These are phyloP conservation scores for Arachnopeziza araneosa DNA, from an alignment of 2,329 filamentous ascomycete genomes.

Conservation along the genomic window DNA sequence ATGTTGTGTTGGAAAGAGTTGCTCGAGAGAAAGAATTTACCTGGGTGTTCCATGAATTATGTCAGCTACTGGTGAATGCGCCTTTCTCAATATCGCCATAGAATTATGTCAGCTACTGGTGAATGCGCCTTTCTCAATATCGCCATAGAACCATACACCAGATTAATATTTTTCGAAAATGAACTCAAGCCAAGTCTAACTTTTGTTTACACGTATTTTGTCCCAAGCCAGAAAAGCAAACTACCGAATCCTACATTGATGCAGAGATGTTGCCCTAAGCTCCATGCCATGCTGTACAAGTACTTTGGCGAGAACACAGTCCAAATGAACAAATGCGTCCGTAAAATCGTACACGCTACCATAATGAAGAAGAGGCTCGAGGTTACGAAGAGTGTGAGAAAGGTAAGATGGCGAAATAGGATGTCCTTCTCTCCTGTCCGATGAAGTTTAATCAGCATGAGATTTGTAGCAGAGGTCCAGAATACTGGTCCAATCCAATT, in stretches of 20 bases:
- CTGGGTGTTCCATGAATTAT: no score
- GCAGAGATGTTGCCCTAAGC: constrained; percentile 69
- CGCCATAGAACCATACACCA: neutral
- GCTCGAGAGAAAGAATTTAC: no score
- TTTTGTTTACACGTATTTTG: neutral
- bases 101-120: no score
- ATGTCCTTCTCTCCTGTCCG: constrained; percentile 12
- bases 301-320: constrained; percentile 98
- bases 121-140: neutral
- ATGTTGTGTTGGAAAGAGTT: no score
- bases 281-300: constrained; percentile 88
- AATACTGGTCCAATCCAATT: constrained; percentile 93
- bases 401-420: constrained; percentile 46
- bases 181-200: neutral
- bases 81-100: neutral
- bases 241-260: constrained; percentile 63
- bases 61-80: no score
- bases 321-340: constrained; percentile 96
- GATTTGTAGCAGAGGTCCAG: constrained; percentile 66
- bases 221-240: constrained; percentile 49
- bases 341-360: constrained; percentile 76
- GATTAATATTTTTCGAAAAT: no score
- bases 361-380: constrained; percentile 68
- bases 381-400: constrained; percentile 67
- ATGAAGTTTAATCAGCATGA: constrained; percentile 46